Evolutionary conservation across 345 rosid species (phyloP).

Genomic region (Erysimum cheiranthoides): DNA sequence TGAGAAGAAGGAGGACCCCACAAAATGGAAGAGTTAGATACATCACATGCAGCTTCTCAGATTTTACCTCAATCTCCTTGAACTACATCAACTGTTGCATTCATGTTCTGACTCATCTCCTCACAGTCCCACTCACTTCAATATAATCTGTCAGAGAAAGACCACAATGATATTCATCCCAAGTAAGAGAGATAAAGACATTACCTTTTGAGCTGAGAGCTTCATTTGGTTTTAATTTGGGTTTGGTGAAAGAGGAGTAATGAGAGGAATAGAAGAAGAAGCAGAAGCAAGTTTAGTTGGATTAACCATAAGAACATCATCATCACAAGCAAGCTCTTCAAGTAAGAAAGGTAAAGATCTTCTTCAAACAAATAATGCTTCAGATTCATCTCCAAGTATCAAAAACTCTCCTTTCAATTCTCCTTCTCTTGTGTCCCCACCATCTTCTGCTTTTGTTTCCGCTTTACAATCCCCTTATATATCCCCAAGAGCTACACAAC

Average conservation of each 20-base stretch:
- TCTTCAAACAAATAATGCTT: slow-evolving; percentile 34
- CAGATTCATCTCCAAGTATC: slow-evolving; percentile 58
- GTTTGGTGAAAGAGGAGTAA: slow-evolving; percentile 22
- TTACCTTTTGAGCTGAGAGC: slow-evolving; percentile 38
- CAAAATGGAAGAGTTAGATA: slow-evolving; percentile 52
- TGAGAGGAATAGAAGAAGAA: slow-evolving; percentile 44
- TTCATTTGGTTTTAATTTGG: slow-evolving; percentile 24
- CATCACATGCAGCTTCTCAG: slow-evolving; percentile 73
- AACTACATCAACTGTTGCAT: slow-evolving; percentile 65
- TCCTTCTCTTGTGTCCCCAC: slow-evolving; percentile 83
- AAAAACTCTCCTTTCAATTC: slow-evolving; percentile 68
- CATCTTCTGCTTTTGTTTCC: slow-evolving; percentile 94
- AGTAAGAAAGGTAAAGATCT: slow-evolving; percentile 49
- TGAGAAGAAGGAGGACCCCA: slow-evolving; percentile 65
- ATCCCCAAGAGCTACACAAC: slow-evolving; percentile 72
- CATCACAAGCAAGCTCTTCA: slow-evolving; percentile 48
- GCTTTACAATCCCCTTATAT: slow-evolving; percentile 94
- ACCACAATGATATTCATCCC: slow-evolving; percentile 41
- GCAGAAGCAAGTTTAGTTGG: slow-evolving; percentile 52
- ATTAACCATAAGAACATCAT: slow-evolving; percentile 64
- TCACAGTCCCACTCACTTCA: slow-evolving; percentile 55
- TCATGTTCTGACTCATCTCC: slow-evolving; percentile 58
- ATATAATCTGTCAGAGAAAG: slow-evolving; percentile 53
- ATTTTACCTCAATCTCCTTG: slow-evolving; percentile 45
- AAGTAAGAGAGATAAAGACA: slow-evolving; percentile 42